Conservation (phyloP, 2,329 filamentous ascomycete species). For the Ciborinia camelliae region DNA sequence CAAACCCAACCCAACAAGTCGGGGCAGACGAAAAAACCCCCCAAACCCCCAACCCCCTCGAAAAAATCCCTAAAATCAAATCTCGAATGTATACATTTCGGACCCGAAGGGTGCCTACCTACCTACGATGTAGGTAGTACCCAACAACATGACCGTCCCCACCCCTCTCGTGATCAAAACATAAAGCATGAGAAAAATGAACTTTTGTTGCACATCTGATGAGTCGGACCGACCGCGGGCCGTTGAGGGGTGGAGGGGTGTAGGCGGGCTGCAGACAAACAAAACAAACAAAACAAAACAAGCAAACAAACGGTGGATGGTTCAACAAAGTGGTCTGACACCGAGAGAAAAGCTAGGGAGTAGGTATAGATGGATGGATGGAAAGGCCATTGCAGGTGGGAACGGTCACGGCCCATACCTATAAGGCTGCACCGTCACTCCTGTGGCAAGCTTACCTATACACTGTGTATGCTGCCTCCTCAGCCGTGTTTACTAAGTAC, state of each 20-base stretch:
- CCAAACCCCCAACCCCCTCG: no score
- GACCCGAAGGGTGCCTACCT: no score
- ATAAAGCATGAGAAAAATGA: neutral
- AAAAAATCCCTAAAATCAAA: no score
- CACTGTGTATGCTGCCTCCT: neutral
- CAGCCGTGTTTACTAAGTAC: neutral
- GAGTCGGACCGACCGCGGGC: slow-evolving; percentile 10
- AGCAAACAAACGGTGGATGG: neutral
- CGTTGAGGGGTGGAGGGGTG: neutral
- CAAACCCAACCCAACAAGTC: no score
- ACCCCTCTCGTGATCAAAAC: neutral
- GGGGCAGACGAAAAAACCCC: no score
- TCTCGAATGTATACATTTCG: no score
- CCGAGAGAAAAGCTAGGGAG: neutral
- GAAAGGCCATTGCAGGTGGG: neutral
- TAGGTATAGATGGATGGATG: no score
- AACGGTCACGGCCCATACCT: neutral
- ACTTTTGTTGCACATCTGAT: slow-evolving; percentile 5
- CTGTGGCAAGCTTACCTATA: neutral
- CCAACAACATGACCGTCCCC: no score
- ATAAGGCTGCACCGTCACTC: neutral
- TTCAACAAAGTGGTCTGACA: neutral
- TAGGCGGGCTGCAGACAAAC: no score
- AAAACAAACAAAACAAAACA: no score
- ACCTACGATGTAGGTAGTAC: no score